These are phyloP conservation scores for Solanum piurae DNA, from an alignment of 257 asterid species.

Conservation along the genomic window DNA sequence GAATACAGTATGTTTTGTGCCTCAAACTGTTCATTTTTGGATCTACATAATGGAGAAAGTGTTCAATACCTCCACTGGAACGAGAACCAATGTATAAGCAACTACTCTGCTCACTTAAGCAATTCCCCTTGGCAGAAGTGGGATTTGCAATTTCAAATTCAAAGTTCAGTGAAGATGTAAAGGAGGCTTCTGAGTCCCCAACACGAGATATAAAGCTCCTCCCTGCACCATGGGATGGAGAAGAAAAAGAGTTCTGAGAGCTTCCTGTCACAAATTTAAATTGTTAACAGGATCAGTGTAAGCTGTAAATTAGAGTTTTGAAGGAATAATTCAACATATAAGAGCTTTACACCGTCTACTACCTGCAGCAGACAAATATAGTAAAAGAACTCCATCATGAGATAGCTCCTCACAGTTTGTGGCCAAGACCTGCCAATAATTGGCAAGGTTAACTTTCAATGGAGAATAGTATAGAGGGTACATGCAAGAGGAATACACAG, in stretches of 20 bases:
- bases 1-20: neutral
- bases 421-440: slow-evolving; percentile 66
- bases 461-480: neutral
- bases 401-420: slow-evolving; percentile 92
- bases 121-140: slow-evolving; percentile 21
- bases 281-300: slow-evolving; percentile 6
- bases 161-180: slow-evolving; percentile 21
- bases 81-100: slow-evolving; percentile 66
- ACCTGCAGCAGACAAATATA: slow-evolving; percentile 81
- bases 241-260: slow-evolving; percentile 31
- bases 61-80: slow-evolving; percentile 60
- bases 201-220: slow-evolving; percentile 52
- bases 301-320: neutral
- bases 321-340: neutral
- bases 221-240: slow-evolving; percentile 46
- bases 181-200: slow-evolving; percentile 34
- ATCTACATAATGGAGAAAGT: neutral
- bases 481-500: neutral
- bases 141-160: slow-evolving; percentile 30
- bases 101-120: slow-evolving; percentile 20
- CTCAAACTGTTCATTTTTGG: neutral
- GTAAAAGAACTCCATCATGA: slow-evolving; percentile 74
- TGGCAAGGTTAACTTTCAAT: slow-evolving; percentile 2
- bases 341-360: slow-evolving; percentile 9
- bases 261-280: slow-evolving; percentile 40